phyloP scores from a whole-genome alignment of 106 monocot species.

The Narthecium ossifragum region DNA sequence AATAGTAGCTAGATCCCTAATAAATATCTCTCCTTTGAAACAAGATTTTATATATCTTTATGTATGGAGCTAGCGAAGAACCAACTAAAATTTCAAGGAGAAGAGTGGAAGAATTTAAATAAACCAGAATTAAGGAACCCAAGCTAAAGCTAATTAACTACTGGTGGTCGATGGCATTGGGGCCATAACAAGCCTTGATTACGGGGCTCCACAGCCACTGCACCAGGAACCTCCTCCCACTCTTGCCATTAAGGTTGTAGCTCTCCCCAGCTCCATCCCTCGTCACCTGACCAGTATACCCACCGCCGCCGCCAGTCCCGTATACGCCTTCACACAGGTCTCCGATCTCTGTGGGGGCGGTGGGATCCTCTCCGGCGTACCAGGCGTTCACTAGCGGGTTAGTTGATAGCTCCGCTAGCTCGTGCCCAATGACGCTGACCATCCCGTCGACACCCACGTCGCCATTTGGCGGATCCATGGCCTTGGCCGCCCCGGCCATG shows the following conservation, averaged over 20 bases:
- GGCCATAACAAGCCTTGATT: constrained; percentile 45
- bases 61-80: no score
- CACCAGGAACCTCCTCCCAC: constrained; percentile 49
- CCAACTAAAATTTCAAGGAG: no score
- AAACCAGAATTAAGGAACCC: no score
- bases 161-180: constrained; percentile 42
- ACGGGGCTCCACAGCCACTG: constrained; percentile 74
- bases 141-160: no score
- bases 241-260: constrained; percentile 48
- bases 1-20: no score
- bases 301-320: constrained; percentile 65
- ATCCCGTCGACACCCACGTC: constrained; percentile 65
- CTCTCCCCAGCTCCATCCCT: constrained; percentile 36
- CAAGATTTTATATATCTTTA: no score
- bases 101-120: no score
- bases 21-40: no score
- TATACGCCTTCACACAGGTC: constrained; percentile 75
- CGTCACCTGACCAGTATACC: constrained; percentile 54
- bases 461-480: constrained; percentile 56
- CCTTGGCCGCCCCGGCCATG: constrained; percentile 29
- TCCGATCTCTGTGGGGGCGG: constrained; percentile 73
- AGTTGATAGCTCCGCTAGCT: constrained; percentile 69
- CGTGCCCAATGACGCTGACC: constrained; percentile 68
- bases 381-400: constrained; percentile 74
- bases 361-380: constrained; percentile 82